phyloP scores from a whole-genome alignment of 2,329 filamentous ascomycete genomes.

The Geosmithia morbida region DNA sequence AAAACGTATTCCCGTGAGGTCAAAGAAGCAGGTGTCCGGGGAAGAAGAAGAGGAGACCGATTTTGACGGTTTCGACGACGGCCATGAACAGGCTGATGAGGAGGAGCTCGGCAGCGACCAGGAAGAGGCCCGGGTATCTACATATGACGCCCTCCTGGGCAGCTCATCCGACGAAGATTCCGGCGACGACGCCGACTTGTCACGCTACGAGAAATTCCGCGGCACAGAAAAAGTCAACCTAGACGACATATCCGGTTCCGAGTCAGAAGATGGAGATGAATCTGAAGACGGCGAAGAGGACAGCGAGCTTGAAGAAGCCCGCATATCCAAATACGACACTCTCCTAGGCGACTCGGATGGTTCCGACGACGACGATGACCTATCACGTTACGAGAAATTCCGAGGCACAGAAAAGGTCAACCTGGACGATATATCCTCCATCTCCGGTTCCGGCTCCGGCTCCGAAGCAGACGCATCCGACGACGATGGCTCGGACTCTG shows the following conservation, averaged over 20 bases:
- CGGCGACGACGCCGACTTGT: slow-evolving; percentile 17
- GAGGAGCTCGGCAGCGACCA: slow-evolving; percentile 7
- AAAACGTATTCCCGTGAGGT: neutral
- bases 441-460: slow-evolving; percentile 15
- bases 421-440: slow-evolving; percentile 24
- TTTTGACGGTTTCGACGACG: slow-evolving; percentile 20
- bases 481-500: slow-evolving; percentile 12
- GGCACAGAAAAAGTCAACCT: slow-evolving; percentile 20
- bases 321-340: slow-evolving; percentile 24
- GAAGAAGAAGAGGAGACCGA: slow-evolving; percentile 16
- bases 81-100: slow-evolving; percentile 14
- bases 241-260: slow-evolving; percentile 21
- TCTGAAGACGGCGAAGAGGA: slow-evolving; percentile 10
- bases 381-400: slow-evolving; percentile 14
- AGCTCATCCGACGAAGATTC: slow-evolving; percentile 26
- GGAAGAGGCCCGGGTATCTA: slow-evolving; percentile 8
- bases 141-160: slow-evolving; percentile 29
- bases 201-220: slow-evolving; percentile 13
- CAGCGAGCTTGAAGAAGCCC: slow-evolving; percentile 3
- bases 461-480: slow-evolving; percentile 4
- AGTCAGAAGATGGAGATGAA: slow-evolving; percentile 14
- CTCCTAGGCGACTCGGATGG: slow-evolving; percentile 27
- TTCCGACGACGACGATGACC: slow-evolving; percentile 17
- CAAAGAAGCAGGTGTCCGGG: slow-evolving; percentile 10
- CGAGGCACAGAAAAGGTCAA: slow-evolving; percentile 19